Percentiles rank a stretch among this genome's conserved stretches.
These are phyloP conservation scores for Millerozyma miso DNA, from an alignment of 805 yeast genomes.

Conservation along the genomic window DNA sequence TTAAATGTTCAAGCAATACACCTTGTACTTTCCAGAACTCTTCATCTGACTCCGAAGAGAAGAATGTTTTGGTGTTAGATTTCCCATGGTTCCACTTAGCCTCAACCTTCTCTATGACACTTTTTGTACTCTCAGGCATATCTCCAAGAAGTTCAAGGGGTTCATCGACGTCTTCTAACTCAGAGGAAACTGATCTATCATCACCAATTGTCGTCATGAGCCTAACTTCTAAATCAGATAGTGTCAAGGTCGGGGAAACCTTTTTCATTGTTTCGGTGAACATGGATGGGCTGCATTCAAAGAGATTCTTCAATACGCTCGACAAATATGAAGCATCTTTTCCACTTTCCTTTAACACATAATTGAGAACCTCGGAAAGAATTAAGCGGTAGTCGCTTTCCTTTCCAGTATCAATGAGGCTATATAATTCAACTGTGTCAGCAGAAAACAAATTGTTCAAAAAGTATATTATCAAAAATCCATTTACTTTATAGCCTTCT, in stretches of 20 bases:
- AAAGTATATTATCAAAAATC: slow-evolving; percentile 27
- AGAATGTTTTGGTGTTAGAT: slow-evolving; percentile 14
- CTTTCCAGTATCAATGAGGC: not conserved
- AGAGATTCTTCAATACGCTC: not conserved
- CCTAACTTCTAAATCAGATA: slow-evolving; percentile 47
- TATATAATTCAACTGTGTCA: no score
- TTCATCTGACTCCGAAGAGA: slow-evolving; percentile 22
- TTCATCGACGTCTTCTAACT: slow-evolving; percentile 18
- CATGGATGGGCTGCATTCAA: slow-evolving; percentile 11
- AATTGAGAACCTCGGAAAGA: not conserved
- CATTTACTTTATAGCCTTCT: slow-evolving; percentile 26
- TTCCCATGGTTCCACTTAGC: slow-evolving; percentile 8
- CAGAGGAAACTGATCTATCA: not conserved
- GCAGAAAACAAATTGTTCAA: slow-evolving; percentile 19
- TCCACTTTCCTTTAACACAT: not conserved
- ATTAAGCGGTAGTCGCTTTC: not conserved
- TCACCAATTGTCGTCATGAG: slow-evolving; percentile 58
- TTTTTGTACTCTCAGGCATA: slow-evolving; percentile 16
- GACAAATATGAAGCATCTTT: not conserved
- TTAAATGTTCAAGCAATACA: slow-evolving; percentile 43
- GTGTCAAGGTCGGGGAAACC: slow-evolving; percentile 11
- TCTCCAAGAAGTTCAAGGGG: slow-evolving; percentile 33
- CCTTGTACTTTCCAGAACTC: slow-evolving; percentile 42
- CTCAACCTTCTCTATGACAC: slow-evolving; percentile 12
- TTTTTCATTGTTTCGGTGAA: slow-evolving; percentile 18